Base-by-base conservation (phyloP, 177 flowering plant genomes). In the Telopea speciosissima region DNA sequence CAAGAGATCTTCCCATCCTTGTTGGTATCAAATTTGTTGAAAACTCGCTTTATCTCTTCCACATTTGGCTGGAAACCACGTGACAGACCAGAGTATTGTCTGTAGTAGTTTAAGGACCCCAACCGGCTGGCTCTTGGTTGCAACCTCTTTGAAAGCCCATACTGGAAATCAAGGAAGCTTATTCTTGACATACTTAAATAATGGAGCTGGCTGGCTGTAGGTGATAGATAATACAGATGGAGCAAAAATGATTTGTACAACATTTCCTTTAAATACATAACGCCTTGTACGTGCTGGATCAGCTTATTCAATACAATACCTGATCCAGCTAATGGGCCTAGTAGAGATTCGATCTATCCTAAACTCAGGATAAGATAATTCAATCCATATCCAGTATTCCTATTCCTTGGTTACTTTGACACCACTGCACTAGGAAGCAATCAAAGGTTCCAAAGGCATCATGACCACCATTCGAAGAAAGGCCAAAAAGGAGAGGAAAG, bases 81-180 rank as follows among this genome's bases (percentile, higher is more conserved):
- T 5, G 65, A 22, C 2, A 72, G 3, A 23, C 80, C 75, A 0
- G 93, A 88, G 64, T 24, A 49, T 58, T 85, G 88, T 28, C 87
- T 77, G 68, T 80, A 76, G 5, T 69, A 76, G 5, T 69, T 67
- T 3, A 62, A 70, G 63, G 92, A 85, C 24, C 83, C 77, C 73
- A 79, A 23, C 13, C 84, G 77, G 7, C 83, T 71, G 3, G 88
- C 82, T 71, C 83, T 85, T 11, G 81, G 74, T 71, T 81, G 68
- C 60, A 79, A 68, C 76, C 62, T 81, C 71, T 76, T 88, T 6
- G 89, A 86, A 44, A 88, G 66, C 76, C 63, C 84, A 83, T 88
- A 87, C 63, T 85, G 89, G 78, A 89, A 76, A 65, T 85, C 87
- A n/a, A 91, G 88, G 67, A 88, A 83, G 63, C 89, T 85, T 23